Percentiles rank a stretch among this genome's conserved stretches.
Conservation (phyloP, 371 early-diverging fungal genomes). For the Syncephalastrum sp. region DNA sequence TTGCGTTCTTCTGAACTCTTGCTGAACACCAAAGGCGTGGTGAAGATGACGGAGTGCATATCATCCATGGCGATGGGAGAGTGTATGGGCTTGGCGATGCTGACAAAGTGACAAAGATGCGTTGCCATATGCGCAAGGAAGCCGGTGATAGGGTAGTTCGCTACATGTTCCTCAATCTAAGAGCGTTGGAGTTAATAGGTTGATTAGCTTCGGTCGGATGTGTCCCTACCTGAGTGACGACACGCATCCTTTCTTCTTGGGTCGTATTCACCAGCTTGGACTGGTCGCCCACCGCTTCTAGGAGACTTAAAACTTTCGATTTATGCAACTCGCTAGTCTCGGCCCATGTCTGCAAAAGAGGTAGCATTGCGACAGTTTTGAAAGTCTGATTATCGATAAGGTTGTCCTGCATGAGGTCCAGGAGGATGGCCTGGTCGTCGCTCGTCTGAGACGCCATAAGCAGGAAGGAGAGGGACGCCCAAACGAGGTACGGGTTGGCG, state of each 20-base stretch:
- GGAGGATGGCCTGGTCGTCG: conserved; percentile 41
- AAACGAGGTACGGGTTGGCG: conserved; percentile 21
- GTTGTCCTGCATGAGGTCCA: conserved; percentile 28
- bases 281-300: conserved; percentile 2
- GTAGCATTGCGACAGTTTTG: conserved; percentile 46
- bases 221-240: conserved; percentile 6
- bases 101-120: conserved; percentile 10
- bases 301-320: neutral
- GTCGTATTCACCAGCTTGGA: neutral
- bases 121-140: conserved; percentile 12
- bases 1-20: conserved; percentile 23
- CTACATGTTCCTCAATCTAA: conserved; percentile 14
- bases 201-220: no score
- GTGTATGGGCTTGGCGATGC: conserved; percentile 12
- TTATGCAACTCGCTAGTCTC: conserved; percentile 30
- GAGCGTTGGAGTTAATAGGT: neutral
- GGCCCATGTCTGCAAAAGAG: conserved; percentile 53
- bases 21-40: conserved; percentile 38
- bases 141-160: conserved; percentile 10
- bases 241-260: neutral
- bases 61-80: neutral
- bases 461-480: conserved; percentile 43
- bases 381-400: conserved; percentile 9
- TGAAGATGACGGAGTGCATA: conserved; percentile 28
- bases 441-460: conserved; percentile 47